These are phyloP conservation scores for Pezicula carpinea DNA, from an alignment of 2,329 filamentous ascomycete species.

Conservation along the genomic window DNA sequence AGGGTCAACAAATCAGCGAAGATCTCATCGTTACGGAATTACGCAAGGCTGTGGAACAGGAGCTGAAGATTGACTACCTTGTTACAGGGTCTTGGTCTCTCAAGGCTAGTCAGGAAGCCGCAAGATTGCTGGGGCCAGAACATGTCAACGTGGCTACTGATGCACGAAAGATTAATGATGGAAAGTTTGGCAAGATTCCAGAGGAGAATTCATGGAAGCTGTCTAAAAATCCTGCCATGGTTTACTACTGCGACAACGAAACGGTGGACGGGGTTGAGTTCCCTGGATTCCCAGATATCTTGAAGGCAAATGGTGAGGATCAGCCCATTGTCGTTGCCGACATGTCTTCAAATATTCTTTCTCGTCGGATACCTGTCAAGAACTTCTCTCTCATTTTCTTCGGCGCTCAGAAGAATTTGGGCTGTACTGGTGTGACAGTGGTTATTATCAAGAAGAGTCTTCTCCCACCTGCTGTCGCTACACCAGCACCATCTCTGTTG, in stretches of 20 bases:
- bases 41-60: slow-evolving; percentile 58
- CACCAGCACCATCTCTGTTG: slow-evolving; percentile 65
- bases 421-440: slow-evolving; percentile 79
- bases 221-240: slow-evolving; percentile 63
- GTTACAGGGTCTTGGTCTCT: slow-evolving; percentile 86
- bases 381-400: slow-evolving; percentile 87
- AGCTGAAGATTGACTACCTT: slow-evolving; percentile 82
- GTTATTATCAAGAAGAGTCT: slow-evolving; percentile 79
- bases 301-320: slow-evolving; percentile 54
- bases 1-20: slow-evolving; percentile 44
- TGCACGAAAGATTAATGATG: slow-evolving; percentile 57
- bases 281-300: slow-evolving; percentile 61
- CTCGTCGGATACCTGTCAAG: slow-evolving; percentile 67
- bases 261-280: slow-evolving; percentile 94
- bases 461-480: slow-evolving; percentile 60
- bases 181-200: slow-evolving; percentile 84
- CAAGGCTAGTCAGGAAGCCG: slow-evolving; percentile 83
- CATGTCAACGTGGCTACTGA: slow-evolving; percentile 78
- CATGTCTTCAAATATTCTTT: slow-evolving; percentile 93
- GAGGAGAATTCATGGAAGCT: slow-evolving; percentile 73
- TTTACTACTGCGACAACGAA: slow-evolving; percentile 89
- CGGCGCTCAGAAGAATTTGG: slow-evolving; percentile 92
- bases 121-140: slow-evolving; percentile 69
- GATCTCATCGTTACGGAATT: slow-evolving; percentile 53
- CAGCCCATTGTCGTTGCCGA: slow-evolving; percentile 80